Evolutionary conservation across 2,329 filamentous ascomycete genomes (phyloP).

Genomic region (Ciborinia camelliae): DNA sequence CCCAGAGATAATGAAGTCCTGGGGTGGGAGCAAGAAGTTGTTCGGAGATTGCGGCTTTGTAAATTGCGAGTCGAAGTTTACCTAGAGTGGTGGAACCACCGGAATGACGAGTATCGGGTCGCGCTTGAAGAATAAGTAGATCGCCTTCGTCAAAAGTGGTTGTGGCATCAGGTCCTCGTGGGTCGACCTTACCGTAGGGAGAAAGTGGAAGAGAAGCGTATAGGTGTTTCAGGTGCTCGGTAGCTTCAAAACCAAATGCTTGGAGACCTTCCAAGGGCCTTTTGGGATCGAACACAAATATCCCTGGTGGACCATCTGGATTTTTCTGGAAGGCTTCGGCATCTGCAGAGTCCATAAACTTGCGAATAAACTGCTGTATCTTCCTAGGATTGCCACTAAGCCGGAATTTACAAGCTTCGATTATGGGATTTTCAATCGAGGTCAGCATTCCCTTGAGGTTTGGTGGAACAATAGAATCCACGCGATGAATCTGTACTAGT

Average conservation of each 20-base stretch:
- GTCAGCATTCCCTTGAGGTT: constrained; percentile 75
- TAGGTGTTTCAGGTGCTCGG: constrained; percentile 46
- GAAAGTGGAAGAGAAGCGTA: constrained; percentile 25
- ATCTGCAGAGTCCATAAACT: constrained; percentile 67
- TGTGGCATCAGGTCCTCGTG: constrained; percentile 34
- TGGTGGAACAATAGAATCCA: constrained; percentile 60
- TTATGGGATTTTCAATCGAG: constrained; percentile 60
- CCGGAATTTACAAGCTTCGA: constrained; percentile 72
- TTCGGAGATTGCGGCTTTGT: constrained; percentile 33
- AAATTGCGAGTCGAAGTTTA: constrained; percentile 34
- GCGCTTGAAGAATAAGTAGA: constrained; percentile 76
- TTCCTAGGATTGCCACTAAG: constrained; percentile 51
- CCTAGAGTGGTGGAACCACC: constrained; percentile 64
- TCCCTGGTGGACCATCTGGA: constrained; percentile 72
- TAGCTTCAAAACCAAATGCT: constrained; percentile 70
- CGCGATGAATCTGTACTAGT: constrained; percentile 55
- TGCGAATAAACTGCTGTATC: constrained; percentile 59
- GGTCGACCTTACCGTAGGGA: neutral
- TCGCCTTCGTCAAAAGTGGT: constrained; percentile 61
- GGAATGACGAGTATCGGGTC: constrained; percentile 57
- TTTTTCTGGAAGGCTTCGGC: constrained; percentile 61
- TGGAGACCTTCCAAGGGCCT: constrained; percentile 75
- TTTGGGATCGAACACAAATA: constrained; percentile 70
- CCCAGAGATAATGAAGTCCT: constrained; percentile 72
- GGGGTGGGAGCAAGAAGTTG: constrained; percentile 29